Evolutionary conservation across 2,329 filamentous ascomycete species (phyloP).

Genomic region (Plenodomus biglobosus): DNA sequence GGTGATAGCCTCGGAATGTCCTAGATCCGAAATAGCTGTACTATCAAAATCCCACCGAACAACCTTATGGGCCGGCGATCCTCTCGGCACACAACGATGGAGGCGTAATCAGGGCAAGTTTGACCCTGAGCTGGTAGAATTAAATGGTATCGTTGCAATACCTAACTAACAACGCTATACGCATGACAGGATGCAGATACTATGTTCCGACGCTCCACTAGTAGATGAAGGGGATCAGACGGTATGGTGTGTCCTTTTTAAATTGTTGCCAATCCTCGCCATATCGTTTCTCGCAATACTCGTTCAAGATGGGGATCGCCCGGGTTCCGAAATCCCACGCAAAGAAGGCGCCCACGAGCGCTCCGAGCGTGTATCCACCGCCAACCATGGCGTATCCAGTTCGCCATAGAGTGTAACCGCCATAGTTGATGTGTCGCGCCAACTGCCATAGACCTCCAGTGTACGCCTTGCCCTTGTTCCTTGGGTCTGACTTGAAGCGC

Average conservation of each 20-base stretch:
- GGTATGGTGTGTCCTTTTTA: slow-evolving; percentile 46
- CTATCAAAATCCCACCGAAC: neutral
- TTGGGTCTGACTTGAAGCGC: slow-evolving; percentile 53
- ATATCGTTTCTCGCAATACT: slow-evolving; percentile 51
- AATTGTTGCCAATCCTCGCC: slow-evolving; percentile 46
- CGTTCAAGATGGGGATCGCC: slow-evolving; percentile 52
- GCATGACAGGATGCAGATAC: no score
- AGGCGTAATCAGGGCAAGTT: no score
- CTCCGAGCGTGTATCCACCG: slow-evolving; percentile 53
- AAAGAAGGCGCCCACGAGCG: slow-evolving; percentile 46
- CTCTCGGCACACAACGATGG: no score
- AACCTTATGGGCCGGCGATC: neutral
- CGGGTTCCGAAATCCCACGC: slow-evolving; percentile 50
- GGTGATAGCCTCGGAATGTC: neutral
- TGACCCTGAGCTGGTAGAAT: no score
- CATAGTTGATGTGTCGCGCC: slow-evolving; percentile 59
- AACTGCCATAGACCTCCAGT: slow-evolving; percentile 52
- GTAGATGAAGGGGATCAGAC: slow-evolving; percentile 39
- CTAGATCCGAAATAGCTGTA: neutral
- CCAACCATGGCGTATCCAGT: slow-evolving; percentile 52
- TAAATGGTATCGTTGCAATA: no score
- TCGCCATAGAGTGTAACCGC: slow-evolving; percentile 56
- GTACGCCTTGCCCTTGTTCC: slow-evolving; percentile 57
- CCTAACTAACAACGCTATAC: no score
- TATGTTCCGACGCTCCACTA: no score